Conservation (phyloP, 2,329 filamentous ascomycete species). For the Alternaria sp. region DNA sequence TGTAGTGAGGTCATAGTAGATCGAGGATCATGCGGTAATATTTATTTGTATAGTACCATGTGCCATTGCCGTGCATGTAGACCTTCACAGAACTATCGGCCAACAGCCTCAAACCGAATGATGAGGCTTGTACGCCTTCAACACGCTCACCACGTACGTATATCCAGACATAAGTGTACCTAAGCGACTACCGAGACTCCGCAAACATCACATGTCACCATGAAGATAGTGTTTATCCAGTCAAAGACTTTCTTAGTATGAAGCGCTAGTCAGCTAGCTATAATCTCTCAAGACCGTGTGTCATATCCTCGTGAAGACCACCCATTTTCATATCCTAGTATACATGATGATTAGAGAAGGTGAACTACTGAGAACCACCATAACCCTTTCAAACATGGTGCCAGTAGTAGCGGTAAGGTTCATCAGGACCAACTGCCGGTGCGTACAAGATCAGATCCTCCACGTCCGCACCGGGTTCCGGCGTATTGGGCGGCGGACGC, state of each 20-base stretch:
- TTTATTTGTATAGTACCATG: neutral
- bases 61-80: neutral
- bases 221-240: neutral
- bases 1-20: neutral
- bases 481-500: neutral
- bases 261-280: slow-evolving; percentile 17
- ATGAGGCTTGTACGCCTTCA: neutral
- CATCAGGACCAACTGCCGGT: neutral
- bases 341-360: neutral
- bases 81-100: neutral
- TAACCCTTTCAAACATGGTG: neutral
- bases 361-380: neutral
- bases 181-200: neutral
- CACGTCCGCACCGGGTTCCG: neutral
- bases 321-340: neutral
- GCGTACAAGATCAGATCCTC: neutral
- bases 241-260: slow-evolving; percentile 7
- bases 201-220: neutral
- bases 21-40: neutral
- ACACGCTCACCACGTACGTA: neutral
- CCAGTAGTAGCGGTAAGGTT: neutral
- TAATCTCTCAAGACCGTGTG: slow-evolving; percentile 4
- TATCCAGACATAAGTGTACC: neutral
- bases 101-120: neutral
- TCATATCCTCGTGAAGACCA: slow-evolving; percentile 4